Evolutionary conservation across 371 early-diverging fungal species (phyloP).

Genomic region (Rhizopus arrhizus): DNA sequence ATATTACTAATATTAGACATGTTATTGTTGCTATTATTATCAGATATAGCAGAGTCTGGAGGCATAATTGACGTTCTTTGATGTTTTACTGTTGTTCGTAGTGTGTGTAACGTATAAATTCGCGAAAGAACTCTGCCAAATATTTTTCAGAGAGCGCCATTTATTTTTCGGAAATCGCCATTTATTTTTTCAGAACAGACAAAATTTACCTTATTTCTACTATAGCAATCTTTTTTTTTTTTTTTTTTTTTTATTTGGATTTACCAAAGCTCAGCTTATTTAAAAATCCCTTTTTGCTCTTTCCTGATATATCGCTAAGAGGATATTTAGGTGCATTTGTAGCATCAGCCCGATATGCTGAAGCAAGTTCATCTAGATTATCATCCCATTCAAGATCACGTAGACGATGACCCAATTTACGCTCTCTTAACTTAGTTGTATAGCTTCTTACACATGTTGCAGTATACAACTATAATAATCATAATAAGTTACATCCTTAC

Average conservation of each 20-base stretch:
- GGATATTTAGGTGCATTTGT: slow-evolving; percentile 47
- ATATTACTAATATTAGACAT: no score
- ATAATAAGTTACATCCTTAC: background rate
- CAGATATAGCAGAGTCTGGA: no score
- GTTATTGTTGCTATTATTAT: no score
- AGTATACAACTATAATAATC: slow-evolving; percentile 40
- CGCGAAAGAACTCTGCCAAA: no score
- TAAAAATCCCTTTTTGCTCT: slow-evolving; percentile 20
- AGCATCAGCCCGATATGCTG: slow-evolving; percentile 44
- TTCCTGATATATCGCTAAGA: slow-evolving; percentile 30
- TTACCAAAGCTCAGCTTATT: slow-evolving; percentile 11
- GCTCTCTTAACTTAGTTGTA: slow-evolving; percentile 43
- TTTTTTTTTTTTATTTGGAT: background rate
- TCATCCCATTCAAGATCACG: slow-evolving; percentile 55
- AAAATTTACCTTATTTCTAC: background rate
- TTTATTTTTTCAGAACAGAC: no score
- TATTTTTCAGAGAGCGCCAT: no score
- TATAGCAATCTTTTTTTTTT: background rate
- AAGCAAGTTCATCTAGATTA: slow-evolving; percentile 42
- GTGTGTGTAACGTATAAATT: no score
- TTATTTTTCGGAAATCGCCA: no score
- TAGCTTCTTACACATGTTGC: slow-evolving; percentile 41
- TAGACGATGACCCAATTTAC: slow-evolving; percentile 51
- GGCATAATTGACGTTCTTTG: no score
- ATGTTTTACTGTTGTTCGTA: no score